Evolutionary conservation across 2,329 filamentous ascomycete species (phyloP), one percentile per base, ranked within the genome.

Genomic region (Tolypocladium nubicola): DNA sequence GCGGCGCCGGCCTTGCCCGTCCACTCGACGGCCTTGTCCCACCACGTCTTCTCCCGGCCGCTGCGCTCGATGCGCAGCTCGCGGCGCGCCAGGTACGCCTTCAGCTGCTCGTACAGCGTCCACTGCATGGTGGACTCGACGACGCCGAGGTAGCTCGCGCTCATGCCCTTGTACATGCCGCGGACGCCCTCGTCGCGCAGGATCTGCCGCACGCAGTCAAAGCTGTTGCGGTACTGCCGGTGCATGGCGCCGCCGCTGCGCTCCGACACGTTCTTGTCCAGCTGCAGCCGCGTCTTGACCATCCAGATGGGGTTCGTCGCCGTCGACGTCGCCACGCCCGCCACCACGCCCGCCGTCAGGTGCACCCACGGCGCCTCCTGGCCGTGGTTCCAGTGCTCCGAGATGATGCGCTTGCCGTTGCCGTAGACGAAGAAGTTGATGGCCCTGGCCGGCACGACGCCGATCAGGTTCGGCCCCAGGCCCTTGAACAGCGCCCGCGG

Each of bases 261-360:
- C 64, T 83, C 81, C 19, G 87, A 87, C 55, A 85, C 82, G 68
- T 89, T 89, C 76, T 92, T 95, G 76, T 97, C 92, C 39, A 97
- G 82, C 74, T 97, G 92, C 64, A 97, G 71, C 38, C 92, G 80
- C 45, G 92, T 97, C 79, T 97, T 97, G 68, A 97, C 85, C 61
- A 97, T 82, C 92, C 92, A 97, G 67, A 97, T 96, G 1, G 92
- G 92, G 72, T 97, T 97, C 41, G 92, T 97, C 26, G 88, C 89
- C 1, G 93, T 97, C 52, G 89, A 89, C 0, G 93, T 97, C 8
- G 87, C 86, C 49, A 97, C 82, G 2, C 92, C 92, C 1, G 92
- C 91, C 19, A 81, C 79, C 1, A 88, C 84, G 6, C 89, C 92
- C 1, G 90, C 86, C 52, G 82, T 76, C 10, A 96, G 78, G 70